Conservation (phyloP, 179 eudicot genomes). For the Silene vulgaris region DNA sequence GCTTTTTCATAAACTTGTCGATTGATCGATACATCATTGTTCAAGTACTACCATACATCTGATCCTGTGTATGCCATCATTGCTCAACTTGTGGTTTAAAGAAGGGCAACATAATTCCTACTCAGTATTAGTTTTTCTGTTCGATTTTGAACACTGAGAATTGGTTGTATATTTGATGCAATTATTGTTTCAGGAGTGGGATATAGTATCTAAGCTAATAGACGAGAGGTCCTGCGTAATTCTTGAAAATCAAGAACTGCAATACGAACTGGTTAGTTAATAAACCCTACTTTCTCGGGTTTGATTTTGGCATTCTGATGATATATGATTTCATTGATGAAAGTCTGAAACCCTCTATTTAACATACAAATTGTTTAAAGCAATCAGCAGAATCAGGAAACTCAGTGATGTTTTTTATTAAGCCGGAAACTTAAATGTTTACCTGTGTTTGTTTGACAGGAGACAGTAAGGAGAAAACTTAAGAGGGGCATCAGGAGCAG, state of each 20-base stretch:
- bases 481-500: slow-evolving; percentile 9
- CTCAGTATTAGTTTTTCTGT: not conserved
- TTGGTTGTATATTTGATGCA: not conserved
- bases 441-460: slow-evolving; percentile 23
- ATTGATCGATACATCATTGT: not conserved
- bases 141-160: not conserved
- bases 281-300: not conserved
- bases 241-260: slow-evolving; percentile 32
- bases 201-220: slow-evolving; percentile 25
- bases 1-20: not conserved
- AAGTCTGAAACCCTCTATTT: not conserved
- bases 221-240: slow-evolving; percentile 24
- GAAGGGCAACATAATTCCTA: not conserved
- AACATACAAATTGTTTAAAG: not conserved
- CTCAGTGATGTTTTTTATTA: no score
- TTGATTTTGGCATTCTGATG: not conserved
- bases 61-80: not conserved
- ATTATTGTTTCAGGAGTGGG: slow-evolving; percentile 28
- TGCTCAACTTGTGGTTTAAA: not conserved
- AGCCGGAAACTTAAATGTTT: not conserved
- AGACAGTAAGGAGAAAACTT: slow-evolving; percentile 23
- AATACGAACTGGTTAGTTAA: slow-evolving; percentile 28
- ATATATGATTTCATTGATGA: not conserved
- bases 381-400: not conserved
- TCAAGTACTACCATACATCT: not conserved